Percentiles rank a stretch among this genome's conserved stretches.
Evolutionary conservation across 345 rosid species (phyloP).

Genomic region (Gossypium ekmanianum): DNA sequence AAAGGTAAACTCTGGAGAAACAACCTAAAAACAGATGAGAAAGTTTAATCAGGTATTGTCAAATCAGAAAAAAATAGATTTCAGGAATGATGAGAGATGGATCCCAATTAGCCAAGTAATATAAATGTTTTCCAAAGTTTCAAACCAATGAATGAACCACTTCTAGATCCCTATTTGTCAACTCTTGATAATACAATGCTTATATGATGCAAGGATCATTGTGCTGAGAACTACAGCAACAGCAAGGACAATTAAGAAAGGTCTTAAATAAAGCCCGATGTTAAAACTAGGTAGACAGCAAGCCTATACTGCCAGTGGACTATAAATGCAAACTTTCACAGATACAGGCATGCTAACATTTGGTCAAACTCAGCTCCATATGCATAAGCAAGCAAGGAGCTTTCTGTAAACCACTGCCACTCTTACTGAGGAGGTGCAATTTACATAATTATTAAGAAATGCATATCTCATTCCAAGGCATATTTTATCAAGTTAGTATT

Average conservation of each 20-base stretch:
- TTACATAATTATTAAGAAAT: not conserved
- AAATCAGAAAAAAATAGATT: not conserved
- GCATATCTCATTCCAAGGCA: not conserved
- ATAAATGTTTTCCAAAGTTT: not conserved
- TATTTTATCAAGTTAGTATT: not conserved
- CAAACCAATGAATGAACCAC: not conserved
- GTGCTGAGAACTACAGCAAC: not conserved
- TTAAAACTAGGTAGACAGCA: not conserved
- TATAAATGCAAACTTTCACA: not conserved
- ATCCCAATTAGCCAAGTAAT: conserved; percentile 5
- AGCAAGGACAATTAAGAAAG: not conserved
- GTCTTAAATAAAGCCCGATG: not conserved
- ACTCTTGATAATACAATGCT: not conserved
- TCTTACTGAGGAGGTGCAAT: not conserved
- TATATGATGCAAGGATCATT: not conserved
- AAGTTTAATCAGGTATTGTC: not conserved
- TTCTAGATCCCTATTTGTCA: not conserved
- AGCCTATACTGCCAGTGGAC: not conserved
- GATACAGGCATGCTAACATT: not conserved
- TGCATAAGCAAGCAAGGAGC: not conserved
- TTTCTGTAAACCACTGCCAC: not conserved
- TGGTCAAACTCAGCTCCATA: not conserved
- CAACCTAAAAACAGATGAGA: conserved; percentile 50
- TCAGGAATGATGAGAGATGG: not conserved
- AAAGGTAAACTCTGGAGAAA: conserved; percentile 93